These are phyloP conservation scores for Lactarius sp. DNA, from an alignment of 768 basidiomycete species.

Conservation along the genomic window DNA sequence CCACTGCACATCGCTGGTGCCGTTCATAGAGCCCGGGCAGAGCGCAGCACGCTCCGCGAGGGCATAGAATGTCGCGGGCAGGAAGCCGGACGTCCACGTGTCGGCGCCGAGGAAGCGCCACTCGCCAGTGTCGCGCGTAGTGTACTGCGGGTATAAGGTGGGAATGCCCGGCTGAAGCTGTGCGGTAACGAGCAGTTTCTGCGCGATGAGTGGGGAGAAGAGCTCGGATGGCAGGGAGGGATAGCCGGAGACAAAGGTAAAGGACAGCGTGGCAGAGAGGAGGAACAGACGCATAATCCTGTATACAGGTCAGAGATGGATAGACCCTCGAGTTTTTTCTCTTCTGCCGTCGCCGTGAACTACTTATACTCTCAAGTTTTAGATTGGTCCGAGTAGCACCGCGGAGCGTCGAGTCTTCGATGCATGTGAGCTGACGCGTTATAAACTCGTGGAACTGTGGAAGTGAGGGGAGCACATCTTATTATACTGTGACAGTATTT, in stretches of 20 bases:
- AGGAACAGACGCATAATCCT: neutral
- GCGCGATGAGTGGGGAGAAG: conserved; percentile 52
- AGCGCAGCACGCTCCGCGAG: conserved; percentile 48
- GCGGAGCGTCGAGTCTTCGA: no score
- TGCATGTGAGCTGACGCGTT: no score
- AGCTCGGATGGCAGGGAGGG: conserved; percentile 42
- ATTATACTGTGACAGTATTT: no score
- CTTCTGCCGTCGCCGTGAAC: no score
- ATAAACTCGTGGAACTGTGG: no score
- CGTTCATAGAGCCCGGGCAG: conserved; percentile 38
- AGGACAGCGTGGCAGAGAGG: neutral
- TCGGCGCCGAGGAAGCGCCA: conserved; percentile 54
- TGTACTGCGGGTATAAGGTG: conserved; percentile 56
- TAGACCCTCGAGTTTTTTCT: no score
- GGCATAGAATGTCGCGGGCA: conserved; percentile 56
- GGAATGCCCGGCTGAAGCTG: conserved; percentile 39
- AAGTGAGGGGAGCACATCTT: no score
- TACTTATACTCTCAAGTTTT: neutral
- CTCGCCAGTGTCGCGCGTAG: conserved; percentile 41
- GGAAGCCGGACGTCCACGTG: conserved; percentile 67
- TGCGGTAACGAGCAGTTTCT: conserved; percentile 56
- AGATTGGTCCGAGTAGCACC: neutral
- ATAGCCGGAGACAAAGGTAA: neutral
- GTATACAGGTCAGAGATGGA: neutral
- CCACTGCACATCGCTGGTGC: conserved; percentile 50